Evolutionary conservation across 192 early-diverging fungal species (phyloP).

Genomic region (Mortierella alpina): DNA sequence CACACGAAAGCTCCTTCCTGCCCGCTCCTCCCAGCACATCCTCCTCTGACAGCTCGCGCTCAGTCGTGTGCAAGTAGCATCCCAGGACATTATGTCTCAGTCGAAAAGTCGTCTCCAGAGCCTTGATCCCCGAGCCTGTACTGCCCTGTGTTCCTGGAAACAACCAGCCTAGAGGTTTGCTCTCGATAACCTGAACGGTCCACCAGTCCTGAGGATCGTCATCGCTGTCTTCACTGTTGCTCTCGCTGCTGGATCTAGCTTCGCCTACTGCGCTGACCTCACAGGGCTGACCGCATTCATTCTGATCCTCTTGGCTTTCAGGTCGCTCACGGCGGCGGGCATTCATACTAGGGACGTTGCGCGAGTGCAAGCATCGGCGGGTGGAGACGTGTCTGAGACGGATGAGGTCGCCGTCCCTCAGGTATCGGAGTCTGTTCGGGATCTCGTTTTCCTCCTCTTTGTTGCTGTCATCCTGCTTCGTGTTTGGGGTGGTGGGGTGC

Average conservation of each 20-base stretch:
- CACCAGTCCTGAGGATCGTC: slow-evolving; percentile 81
- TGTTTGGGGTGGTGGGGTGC: neutral
- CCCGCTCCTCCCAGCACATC: slow-evolving; percentile 72
- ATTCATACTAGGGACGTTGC: slow-evolving; percentile 53
- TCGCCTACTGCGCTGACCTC: slow-evolving; percentile 65
- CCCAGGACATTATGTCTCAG: slow-evolving; percentile 72
- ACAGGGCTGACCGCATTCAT: neutral
- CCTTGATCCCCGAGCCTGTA: slow-evolving; percentile 45
- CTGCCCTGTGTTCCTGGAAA: neutral
- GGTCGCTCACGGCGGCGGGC: neutral
- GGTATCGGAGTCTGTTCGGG: slow-evolving; percentile 47
- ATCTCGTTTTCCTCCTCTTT: slow-evolving; percentile 16
- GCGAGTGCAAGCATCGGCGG: slow-evolving; percentile 69
- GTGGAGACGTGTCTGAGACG: slow-evolving; percentile 75
- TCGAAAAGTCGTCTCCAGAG: slow-evolving; percentile 70
- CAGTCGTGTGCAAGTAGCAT: slow-evolving; percentile 75
- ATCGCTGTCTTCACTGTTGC: slow-evolving; percentile 70
- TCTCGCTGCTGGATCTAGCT: neutral
- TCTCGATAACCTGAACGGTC: slow-evolving; percentile 74
- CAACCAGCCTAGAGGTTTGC: slow-evolving; percentile 23
- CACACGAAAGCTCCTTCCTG: slow-evolving; percentile 21
- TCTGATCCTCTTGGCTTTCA: too few species aligned
- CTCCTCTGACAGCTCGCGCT: slow-evolving; percentile 48
- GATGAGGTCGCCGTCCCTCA: slow-evolving; percentile 79
- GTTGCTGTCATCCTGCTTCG: neutral